Conservation (phyloP, 2,329 filamentous ascomycete genomes). For the Pseudogymnoascus sp. region DNA sequence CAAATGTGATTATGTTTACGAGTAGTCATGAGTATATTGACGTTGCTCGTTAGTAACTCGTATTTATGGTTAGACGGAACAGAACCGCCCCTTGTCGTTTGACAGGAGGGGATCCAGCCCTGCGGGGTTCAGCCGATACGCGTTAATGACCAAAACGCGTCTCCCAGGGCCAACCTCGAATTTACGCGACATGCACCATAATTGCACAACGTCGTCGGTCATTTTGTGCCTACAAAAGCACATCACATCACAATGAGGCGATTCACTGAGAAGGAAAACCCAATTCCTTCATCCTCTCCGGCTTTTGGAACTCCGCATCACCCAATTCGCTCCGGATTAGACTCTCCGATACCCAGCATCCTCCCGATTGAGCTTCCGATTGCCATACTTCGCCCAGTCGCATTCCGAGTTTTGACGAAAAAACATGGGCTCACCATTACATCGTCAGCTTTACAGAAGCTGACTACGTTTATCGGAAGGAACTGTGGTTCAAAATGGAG, state of each 20-base stretch:
- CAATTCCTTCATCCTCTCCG: constrained; percentile 79
- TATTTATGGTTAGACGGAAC: not conserved
- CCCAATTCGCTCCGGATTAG: constrained; percentile 57
- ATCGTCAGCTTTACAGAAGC: constrained; percentile 72
- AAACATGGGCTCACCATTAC: constrained; percentile 93
- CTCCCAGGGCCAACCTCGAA: not conserved
- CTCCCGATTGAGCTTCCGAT: constrained; percentile 85
- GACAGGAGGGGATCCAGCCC: not conserved
- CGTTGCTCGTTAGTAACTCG: not conserved
- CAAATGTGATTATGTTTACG: not conserved
- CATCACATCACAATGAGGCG: not conserved
- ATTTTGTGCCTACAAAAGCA: not conserved
- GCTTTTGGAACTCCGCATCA: constrained; percentile 82
- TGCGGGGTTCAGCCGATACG: not conserved
- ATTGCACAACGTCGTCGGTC: constrained; percentile 1
- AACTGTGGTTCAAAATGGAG: constrained; percentile 96
- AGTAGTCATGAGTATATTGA: not conserved
- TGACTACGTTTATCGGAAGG: constrained; percentile 84
- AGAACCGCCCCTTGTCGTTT: not conserved
- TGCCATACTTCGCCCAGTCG: constrained; percentile 76
- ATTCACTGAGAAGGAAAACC: constrained; percentile 32
- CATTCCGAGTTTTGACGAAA: constrained; percentile 93
- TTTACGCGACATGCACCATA: constrained; percentile 6
- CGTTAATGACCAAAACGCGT: constrained; percentile 7
- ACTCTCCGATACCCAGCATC: constrained; percentile 38